Conservation (phyloP, 2,329 filamentous ascomycete genomes). For the Coniochaeta sp. region DNA sequence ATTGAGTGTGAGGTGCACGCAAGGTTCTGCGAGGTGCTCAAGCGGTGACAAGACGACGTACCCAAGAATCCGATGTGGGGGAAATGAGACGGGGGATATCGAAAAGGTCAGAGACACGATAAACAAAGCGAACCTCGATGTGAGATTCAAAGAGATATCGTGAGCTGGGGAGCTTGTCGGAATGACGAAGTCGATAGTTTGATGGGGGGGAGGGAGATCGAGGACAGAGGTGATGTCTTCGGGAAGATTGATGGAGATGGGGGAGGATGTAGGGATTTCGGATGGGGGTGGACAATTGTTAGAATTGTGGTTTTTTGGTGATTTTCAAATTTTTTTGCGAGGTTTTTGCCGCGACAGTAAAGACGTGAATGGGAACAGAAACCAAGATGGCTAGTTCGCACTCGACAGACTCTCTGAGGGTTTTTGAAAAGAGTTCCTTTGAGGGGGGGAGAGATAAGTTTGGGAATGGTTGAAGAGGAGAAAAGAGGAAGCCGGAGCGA, state of each 20-base stretch:
- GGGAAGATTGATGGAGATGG: slow-evolving; percentile 10
- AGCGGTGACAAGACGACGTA: slow-evolving; percentile 1
- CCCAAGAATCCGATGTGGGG: slow-evolving; percentile 7
- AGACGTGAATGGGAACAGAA: slow-evolving; percentile 52
- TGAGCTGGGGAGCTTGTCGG: background rate
- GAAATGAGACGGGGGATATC: background rate
- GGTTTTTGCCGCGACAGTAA: slow-evolving; percentile 42
- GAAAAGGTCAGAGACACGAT: slow-evolving; percentile 15
- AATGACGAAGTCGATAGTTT: background rate
- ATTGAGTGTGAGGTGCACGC: slow-evolving; percentile 2
- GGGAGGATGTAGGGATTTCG: slow-evolving; percentile 8
- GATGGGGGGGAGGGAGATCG: slow-evolving; percentile 1
- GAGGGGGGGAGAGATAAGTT: slow-evolving; percentile 11
- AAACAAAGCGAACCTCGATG: slow-evolving; percentile 20
- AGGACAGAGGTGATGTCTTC: slow-evolving; percentile 11
- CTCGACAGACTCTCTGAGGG: slow-evolving; percentile 40
- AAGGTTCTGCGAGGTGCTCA: background rate
- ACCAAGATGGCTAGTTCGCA: slow-evolving; percentile 49
- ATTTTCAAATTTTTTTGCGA: slow-evolving; percentile 57
- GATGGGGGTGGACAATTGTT: slow-evolving; percentile 12
- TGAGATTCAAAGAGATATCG: slow-evolving; percentile 13
- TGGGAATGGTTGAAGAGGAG: slow-evolving; percentile 14
- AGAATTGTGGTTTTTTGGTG: slow-evolving; percentile 28
- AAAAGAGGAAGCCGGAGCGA: slow-evolving; percentile 14
- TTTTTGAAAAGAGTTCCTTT: slow-evolving; percentile 22